Percentiles rank a stretch among this genome's conserved stretches.
Conservation (phyloP, 2,329 filamentous ascomycete genomes). For the Lasiodiplodia sp. region DNA sequence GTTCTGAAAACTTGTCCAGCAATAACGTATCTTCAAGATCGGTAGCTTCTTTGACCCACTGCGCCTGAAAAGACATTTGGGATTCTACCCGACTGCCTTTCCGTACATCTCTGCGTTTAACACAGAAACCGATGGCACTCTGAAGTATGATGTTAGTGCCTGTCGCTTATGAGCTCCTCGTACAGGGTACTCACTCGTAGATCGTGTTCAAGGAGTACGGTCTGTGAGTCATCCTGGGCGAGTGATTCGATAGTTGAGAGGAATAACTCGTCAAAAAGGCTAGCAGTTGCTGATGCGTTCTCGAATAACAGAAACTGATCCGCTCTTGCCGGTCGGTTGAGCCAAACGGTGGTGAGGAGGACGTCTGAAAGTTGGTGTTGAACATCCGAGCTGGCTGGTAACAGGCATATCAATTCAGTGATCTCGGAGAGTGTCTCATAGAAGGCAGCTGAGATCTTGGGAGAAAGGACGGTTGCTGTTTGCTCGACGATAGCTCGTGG, state of each 20-base stretch:
- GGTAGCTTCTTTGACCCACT: not conserved
- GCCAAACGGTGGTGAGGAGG: not conserved
- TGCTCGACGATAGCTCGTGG: not conserved
- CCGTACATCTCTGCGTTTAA: not conserved
- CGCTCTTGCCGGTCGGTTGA: not conserved
- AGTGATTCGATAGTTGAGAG: slow-evolving; percentile 31
- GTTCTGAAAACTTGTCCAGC: slow-evolving; percentile 6
- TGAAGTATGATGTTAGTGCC: not conserved
- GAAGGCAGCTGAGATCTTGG: slow-evolving; percentile 2
- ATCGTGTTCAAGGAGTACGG: slow-evolving; percentile 39
- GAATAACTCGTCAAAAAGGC: slow-evolving; percentile 19
- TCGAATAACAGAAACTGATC: not conserved
- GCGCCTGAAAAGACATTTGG: not conserved
- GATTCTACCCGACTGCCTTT: not conserved
- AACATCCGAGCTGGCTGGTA: not conserved
- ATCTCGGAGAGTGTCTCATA: slow-evolving; percentile 17
- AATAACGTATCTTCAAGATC: slow-evolving; percentile 15
- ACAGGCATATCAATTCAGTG: not conserved
- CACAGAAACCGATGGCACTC: slow-evolving; percentile 19
- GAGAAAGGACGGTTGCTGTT: not conserved
- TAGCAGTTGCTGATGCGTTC: not conserved
- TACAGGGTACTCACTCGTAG: slow-evolving; percentile 40
- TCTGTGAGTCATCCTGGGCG: slow-evolving; percentile 35
- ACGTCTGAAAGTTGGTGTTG: slow-evolving; percentile 14
- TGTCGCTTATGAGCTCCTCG: not conserved